Percentiles rank a stretch among this genome's conserved stretches.
Conservation (phyloP, 163 green algal species). For the Prototheca wickerhamii region DNA sequence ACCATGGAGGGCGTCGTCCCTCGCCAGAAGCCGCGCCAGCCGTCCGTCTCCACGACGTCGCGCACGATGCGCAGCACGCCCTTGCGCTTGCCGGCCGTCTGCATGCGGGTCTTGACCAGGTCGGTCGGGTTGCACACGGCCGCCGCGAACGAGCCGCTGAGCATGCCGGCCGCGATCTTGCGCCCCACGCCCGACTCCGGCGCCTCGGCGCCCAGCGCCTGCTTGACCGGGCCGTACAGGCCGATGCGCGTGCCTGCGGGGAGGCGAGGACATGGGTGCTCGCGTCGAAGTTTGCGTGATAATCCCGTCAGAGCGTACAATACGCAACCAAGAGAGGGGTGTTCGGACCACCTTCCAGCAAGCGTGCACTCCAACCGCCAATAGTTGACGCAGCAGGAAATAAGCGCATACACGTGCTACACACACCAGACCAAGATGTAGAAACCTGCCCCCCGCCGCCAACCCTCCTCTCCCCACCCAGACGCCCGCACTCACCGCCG, state of each 20-base stretch:
- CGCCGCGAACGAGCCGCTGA: constrained; percentile 58
- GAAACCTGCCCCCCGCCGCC: neutral
- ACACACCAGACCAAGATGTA: neutral
- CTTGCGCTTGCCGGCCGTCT: constrained; percentile 10
- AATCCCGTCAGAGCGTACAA: neutral
- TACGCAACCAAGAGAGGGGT: no score
- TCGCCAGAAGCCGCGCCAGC: constrained; percentile 66
- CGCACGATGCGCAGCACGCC: constrained; percentile 40
- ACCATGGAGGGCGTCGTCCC: constrained; percentile 70
- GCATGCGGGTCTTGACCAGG: constrained; percentile 67
- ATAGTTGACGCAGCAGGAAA: no score
- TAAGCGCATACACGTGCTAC: no score
- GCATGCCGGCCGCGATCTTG: constrained; percentile 67
- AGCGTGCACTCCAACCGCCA: no score
- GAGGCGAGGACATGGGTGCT: neutral
- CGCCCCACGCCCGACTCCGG: constrained; percentile 23
- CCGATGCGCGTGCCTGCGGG: constrained; percentile 54
- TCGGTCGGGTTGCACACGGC: constrained; percentile 75
- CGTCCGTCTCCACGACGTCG: constrained; percentile 34
- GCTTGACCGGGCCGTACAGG: constrained; percentile 72
- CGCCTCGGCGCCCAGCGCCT: constrained; percentile 19
- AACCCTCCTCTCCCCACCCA: no score
- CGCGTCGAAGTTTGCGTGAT: neutral
- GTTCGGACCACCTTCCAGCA: no score
- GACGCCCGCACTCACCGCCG: constrained; percentile 55